Base-by-base conservation (phyloP, 208 protist species). In the Trichomonas tenax region DNA sequence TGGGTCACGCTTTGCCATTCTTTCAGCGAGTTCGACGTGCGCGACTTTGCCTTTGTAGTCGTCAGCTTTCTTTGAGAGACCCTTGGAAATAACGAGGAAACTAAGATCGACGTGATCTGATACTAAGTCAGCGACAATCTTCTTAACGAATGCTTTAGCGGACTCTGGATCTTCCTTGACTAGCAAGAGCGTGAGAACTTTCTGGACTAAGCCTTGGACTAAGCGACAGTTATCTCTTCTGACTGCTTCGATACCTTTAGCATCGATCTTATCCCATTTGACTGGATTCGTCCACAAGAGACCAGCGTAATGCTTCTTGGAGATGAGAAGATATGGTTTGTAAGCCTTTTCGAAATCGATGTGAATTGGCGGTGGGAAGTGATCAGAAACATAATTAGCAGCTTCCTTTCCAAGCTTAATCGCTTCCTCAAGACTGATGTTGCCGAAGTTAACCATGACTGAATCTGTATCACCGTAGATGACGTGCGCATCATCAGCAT, bases 391-490 rank as follows among this genome's bases (percentile, higher is more conserved):
- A 26, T 98, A 97, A 96, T 98, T 98, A 0, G 99, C 98, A 0
- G 99, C 99, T 45, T 99, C 98, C 82, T 98, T 86, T 40, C 97
- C 98, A 23, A 97, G 93, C 36, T 93, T 96, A 46, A 97, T 97
- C 10, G 97, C 96, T 44, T 97, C 96, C 40, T 81, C 49, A 14
- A 97, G 63, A 44, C 81, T 48, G 10, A 97, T 96, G 93, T 84
- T 96, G 17, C 95, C 95, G 44, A 96, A 96, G 49, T 98, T 98
- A 86, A 99, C 97, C 99, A 99, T 99, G 38, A 99, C 98, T 0
- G 99, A 99, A 97, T 99, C 99, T 8, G 99, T 99, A 97, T 99
- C 99, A 96, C 99, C 99, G 97, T 99, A 99, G 41, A 99, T 98
- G 51, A 99, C 99, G 46, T 98, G 97, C 0, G 99, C 98, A 96